Evolutionary conservation across 1,284 basidiomycete genomes (phyloP).

Genomic region (Coriolopsis trogii): DNA sequence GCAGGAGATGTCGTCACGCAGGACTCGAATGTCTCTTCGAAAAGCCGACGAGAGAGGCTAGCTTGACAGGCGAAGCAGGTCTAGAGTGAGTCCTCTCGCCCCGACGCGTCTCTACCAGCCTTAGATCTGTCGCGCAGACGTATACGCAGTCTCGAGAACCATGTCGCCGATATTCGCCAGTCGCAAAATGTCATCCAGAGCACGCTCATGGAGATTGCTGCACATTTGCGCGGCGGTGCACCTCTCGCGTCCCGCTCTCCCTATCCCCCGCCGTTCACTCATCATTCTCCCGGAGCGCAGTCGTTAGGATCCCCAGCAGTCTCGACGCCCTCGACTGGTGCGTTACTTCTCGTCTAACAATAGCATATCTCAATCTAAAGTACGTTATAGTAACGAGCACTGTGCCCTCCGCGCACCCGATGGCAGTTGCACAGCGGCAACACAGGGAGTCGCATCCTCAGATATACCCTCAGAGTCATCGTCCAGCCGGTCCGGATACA

Average conservation of each 20-base stretch:
- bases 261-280: slow-evolving; percentile 55
- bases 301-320: slow-evolving; percentile 59
- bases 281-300: slow-evolving; percentile 66
- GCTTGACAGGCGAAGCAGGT: slow-evolving; percentile 83
- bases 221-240: slow-evolving; percentile 59
- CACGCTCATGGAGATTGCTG: slow-evolving; percentile 77
- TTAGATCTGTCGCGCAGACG: slow-evolving; percentile 54
- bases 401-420: slow-evolving; percentile 29
- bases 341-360: slow-evolving; percentile 35
- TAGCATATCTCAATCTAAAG: slow-evolving; percentile 39
- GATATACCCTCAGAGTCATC: slow-evolving; percentile 29
- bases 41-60: slow-evolving; percentile 83
- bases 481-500: slow-evolving; percentile 28
- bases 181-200: slow-evolving; percentile 73
- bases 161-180: slow-evolving; percentile 77
- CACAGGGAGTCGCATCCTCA: slow-evolving; percentile 27
- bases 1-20: slow-evolving; percentile 84
- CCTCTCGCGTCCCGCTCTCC: slow-evolving; percentile 59
- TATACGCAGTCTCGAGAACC: slow-evolving; percentile 81
- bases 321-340: slow-evolving; percentile 54
- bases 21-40: slow-evolving; percentile 89
- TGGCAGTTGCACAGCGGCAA: slow-evolving; percentile 22
- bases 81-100: slow-evolving; percentile 67
- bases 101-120: not conserved
- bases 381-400: slow-evolving; percentile 26